phyloP scores from a whole-genome alignment of 129 eudicot genomes.

The Escallonia rubra region DNA sequence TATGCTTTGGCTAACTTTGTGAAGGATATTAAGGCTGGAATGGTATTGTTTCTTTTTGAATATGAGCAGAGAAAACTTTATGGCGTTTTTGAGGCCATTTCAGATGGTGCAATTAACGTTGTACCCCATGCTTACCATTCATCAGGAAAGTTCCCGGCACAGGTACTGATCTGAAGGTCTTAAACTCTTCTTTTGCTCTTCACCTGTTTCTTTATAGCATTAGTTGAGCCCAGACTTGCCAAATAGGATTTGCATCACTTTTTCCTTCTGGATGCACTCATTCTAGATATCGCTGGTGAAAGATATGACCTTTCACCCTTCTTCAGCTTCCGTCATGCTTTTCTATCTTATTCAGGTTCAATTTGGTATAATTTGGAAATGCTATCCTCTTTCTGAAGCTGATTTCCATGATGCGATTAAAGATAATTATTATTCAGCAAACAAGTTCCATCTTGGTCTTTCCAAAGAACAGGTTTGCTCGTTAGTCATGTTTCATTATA shows the following conservation, averaged over 20 bases:
- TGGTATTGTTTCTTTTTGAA: conserved; percentile 17
- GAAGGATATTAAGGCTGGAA: conserved; percentile 4
- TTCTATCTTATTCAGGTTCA: background rate
- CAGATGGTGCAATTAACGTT: conserved; percentile 12
- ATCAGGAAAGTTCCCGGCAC: conserved; percentile 19
- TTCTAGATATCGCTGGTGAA: too few species aligned
- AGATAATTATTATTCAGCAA: conserved; percentile 8
- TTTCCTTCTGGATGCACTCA: too few species aligned
- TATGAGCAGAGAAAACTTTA: conserved; percentile 11
- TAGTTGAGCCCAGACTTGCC: too few species aligned
- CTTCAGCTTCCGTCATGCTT: background rate
- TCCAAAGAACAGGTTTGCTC: conserved; percentile 13
- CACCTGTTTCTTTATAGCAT: too few species aligned
- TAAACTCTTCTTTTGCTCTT: too few species aligned
- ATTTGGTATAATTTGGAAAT: conserved; percentile 3
- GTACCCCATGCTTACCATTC: conserved; percentile 6
- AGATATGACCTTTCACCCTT: background rate
- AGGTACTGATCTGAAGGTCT: background rate
- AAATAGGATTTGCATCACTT: too few species aligned
- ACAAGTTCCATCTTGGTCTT: conserved; percentile 6
- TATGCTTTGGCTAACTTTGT: background rate
- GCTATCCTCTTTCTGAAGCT: conserved; percentile 3
- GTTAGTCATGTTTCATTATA: background rate
- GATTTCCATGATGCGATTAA: conserved; percentile 5
- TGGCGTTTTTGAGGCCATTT: conserved; percentile 13